Base-by-base conservation (phyloP, 2,329 filamentous ascomycete genomes). In the Beauveria asiatica region DNA sequence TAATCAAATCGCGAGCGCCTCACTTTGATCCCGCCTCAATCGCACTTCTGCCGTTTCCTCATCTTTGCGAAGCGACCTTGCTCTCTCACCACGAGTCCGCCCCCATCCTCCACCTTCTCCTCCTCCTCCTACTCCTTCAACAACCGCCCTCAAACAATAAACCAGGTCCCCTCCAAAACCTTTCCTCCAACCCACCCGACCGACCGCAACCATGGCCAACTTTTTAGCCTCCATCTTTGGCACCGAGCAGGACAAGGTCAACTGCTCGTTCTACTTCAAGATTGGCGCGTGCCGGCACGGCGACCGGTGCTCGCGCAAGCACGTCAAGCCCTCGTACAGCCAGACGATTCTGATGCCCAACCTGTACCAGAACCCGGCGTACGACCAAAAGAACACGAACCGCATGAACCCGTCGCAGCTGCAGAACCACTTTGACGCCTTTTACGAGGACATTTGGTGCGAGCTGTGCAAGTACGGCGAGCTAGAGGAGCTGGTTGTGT, bases 371-470 rank as follows among this genome's bases (percentile, higher is more conserved):
- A 99, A 99, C 81, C 94, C 94, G 11, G 91, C 92, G 64, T 96
- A 96, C 84, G 92, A 97, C 75, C 87, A 90, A 52, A 95, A 96
- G 80, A 59, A 59, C 41, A 41, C 49, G 25, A 94, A 87, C 82
- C 94, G 92, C 78, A 96, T 99, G 89, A 97, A 96, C 78, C 80
- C 92, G 7, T 88, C 85, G 67, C 94, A 99, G 81, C 88, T 97
- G 73, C 93, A 97, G 77, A 96, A 96, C 80, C 94, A 99, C 83
- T 99, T 99, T 73, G 94, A 99, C 76, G 94, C 94, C 70, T 99
- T 99, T 76, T 99, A 99, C 81, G 94, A 99, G 80, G 94, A 99
- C 74, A 92, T 99, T 67, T 99, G 94, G 93, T 97, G 93, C 79
- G 94, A 99, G 83, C 90, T 99, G 80, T 97, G 94, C 87, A 92